Conservation (phyloP, 306 rosid genomes). For the Clitoria ternatea region DNA sequence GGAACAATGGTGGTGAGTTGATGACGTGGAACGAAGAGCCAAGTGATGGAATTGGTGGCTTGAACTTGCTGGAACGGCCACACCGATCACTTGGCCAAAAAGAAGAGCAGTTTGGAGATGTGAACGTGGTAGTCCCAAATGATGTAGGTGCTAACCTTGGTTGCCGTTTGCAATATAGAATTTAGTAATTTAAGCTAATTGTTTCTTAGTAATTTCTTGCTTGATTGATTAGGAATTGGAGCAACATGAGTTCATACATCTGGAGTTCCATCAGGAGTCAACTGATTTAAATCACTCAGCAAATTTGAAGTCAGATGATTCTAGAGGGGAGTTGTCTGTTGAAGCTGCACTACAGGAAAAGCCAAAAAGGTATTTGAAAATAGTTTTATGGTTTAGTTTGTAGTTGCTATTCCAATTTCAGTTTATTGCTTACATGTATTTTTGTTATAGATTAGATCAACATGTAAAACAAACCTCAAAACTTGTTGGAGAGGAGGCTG, state of each 20-base stretch:
- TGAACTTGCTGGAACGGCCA: conserved; percentile 53
- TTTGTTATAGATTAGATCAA: conserved; percentile 58
- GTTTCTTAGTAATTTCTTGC: conserved; percentile 23
- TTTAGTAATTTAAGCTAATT: neutral
- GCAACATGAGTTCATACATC: conserved; percentile 39
- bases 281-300: conserved; percentile 35
- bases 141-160: conserved; percentile 41
- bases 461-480: conserved; percentile 37
- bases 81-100: conserved; percentile 15
- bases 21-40: conserved; percentile 34
- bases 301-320: conserved; percentile 36
- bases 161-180: conserved; percentile 12
- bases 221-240: conserved; percentile 52
- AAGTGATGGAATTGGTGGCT: conserved; percentile 26
- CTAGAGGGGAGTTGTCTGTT: conserved; percentile 30
- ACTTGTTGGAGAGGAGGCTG: conserved; percentile 27
- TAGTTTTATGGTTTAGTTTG: conserved; percentile 17
- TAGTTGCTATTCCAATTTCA: conserved; percentile 27
- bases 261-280: conserved; percentile 33
- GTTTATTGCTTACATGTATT: conserved; percentile 27
- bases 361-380: conserved; percentile 55
- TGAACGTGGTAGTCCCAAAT: conserved; percentile 19
- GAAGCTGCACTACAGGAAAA: conserved; percentile 62
- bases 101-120: conserved; percentile 23
- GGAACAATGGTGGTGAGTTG: conserved; percentile 29